Conservation (phyloP, 2,329 filamentous ascomycete species). For the Talaromyces sp. region DNA sequence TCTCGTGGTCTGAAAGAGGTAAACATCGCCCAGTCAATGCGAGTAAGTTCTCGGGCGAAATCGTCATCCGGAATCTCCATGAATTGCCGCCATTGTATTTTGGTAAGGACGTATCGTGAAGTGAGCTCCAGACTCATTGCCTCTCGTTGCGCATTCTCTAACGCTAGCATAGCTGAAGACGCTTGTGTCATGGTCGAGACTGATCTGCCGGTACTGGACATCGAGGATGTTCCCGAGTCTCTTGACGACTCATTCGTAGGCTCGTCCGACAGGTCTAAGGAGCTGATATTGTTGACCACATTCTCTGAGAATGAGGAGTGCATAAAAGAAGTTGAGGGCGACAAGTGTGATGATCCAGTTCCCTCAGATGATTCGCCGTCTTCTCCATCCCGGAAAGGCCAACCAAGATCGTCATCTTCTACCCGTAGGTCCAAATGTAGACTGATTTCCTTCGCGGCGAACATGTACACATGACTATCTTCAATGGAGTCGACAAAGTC, state of each 20-base stretch:
- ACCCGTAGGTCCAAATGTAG: conserved; percentile 71
- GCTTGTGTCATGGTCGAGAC: conserved; percentile 44
- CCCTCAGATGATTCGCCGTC: conserved; percentile 37
- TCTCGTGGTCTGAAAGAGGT: conserved; percentile 91
- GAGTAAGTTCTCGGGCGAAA: conserved; percentile 85
- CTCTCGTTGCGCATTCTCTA: conserved; percentile 76
- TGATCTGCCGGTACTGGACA: conserved; percentile 41
- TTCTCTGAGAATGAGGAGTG: conserved; percentile 32
- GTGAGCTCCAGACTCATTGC: conserved; percentile 70
- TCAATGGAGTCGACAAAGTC: conserved; percentile 75
- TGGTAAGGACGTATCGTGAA: conserved; percentile 69
- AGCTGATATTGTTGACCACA: conserved; percentile 39
- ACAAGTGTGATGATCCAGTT: conserved; percentile 44
- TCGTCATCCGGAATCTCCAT: conserved; percentile 84
- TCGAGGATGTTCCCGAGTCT: conserved; percentile 41
- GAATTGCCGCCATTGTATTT: conserved; percentile 83
- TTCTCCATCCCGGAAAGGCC: conserved; percentile 78
- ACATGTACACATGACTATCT: conserved; percentile 75
- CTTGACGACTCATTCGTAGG: conserved; percentile 39
- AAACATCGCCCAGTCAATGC: conserved; percentile 98
- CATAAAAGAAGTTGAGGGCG: conserved; percentile 35
- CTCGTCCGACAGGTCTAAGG: conserved; percentile 41
- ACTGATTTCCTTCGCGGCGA: conserved; percentile 81
- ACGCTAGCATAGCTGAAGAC: conserved; percentile 38
- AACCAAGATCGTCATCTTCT: conserved; percentile 88